phyloP scores from a whole-genome alignment of 2,329 filamentous ascomycete genomes.

The Botrytis cinerea region DNA sequence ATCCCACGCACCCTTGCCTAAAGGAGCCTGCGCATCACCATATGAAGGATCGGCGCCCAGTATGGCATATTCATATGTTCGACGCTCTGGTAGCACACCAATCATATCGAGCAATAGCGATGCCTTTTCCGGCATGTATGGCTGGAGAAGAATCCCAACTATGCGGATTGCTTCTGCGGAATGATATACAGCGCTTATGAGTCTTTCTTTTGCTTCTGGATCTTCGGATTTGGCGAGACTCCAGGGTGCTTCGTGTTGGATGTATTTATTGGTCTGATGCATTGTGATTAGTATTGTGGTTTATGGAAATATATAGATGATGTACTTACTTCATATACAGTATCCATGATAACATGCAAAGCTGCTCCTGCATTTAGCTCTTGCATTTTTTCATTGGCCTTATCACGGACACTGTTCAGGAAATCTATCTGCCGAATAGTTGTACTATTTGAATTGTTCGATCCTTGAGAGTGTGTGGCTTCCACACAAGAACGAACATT shows the following conservation, averaged over 20 bases:
- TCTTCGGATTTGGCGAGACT: slow-evolving; percentile 46
- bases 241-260: slow-evolving; percentile 72
- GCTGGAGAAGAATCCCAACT: slow-evolving; percentile 80
- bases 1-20: slow-evolving; percentile 45
- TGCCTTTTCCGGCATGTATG: slow-evolving; percentile 84
- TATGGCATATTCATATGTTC: slow-evolving; percentile 63
- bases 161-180: slow-evolving; percentile 77
- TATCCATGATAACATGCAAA: slow-evolving; percentile 63
- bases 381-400: slow-evolving; percentile 60
- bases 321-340: slow-evolving; percentile 57
- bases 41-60: slow-evolving; percentile 69
- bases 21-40: slow-evolving; percentile 48
- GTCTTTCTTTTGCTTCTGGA: background rate
- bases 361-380: slow-evolving; percentile 64
- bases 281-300: background rate
- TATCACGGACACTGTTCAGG: slow-evolving; percentile 45
- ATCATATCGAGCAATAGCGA: slow-evolving; percentile 72
- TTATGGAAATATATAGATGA: background rate
- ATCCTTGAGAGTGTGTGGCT: slow-evolving; percentile 33
- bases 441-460: slow-evolving; percentile 13
- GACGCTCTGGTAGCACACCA: slow-evolving; percentile 63
- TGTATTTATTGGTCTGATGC: slow-evolving; percentile 63
- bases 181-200: slow-evolving; percentile 67
- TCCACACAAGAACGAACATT: slow-evolving; percentile 57
- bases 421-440: slow-evolving; percentile 44